Base-by-base conservation (phyloP, 768 basidiomycete species). In the Favolaschia claudopus region DNA sequence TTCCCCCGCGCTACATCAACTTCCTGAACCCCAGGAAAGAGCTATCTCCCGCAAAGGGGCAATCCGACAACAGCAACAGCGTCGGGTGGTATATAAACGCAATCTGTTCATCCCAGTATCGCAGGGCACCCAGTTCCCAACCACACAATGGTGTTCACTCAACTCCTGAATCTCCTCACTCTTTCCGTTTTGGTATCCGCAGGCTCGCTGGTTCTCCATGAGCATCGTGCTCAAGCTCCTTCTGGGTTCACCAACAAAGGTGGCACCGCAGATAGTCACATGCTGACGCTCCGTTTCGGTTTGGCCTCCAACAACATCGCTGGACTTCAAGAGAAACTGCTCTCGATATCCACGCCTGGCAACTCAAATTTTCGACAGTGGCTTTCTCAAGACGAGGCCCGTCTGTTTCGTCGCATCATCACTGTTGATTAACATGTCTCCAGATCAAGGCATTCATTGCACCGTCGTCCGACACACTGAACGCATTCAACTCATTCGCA, bases 371-470 rank as follows among this genome's bases (percentile, higher is more conserved):
- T 69, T 49, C 55, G 70, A 24, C 62, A 72, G 39, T 67, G 71
- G 43, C 61, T 76, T 39, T 68, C 57, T 36, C 70, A 70, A 62
- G 67, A 63, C 31, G 68, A 74, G 67, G 74, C 74, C 5, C 20
- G 27, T 39, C 14, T 42, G 22, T 25, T 7, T 40, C n/a, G 15
- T 46, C 15, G 37, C 37, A 22, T 19, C 14, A 47, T 14, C 29
- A 24, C 13, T 47, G n/a, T 29, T 7, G 24, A 20, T 33, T n/a
- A 29, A 1, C 19, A 22, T 27, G 10, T 33, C 14, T 48, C 33
- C 37, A 70, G 64, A 62, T 65, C n/a, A 64, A 65, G 28, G 46
- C 53, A 22, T 69, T 66, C 60, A 62, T 64, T 17, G 54, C 49
- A 15, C 68, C 68, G 7, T 45, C 61, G 17, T 24, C 36, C 9